Base-by-base conservation (phyloP, 805 yeast species). In the Ogataea henricii region DNA sequence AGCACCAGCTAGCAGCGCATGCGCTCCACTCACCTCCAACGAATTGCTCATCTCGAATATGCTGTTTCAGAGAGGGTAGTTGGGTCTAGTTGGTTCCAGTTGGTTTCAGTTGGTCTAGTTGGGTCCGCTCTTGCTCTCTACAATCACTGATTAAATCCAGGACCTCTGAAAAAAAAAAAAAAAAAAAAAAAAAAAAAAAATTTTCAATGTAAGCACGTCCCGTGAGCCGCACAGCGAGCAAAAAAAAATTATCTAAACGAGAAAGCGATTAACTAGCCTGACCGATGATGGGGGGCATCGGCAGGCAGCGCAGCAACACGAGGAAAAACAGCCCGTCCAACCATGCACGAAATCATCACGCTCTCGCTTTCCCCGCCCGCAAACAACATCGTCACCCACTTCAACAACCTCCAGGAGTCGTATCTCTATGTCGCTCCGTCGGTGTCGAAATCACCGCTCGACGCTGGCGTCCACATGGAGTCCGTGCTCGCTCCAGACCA, bases 351-450 rank as follows among this genome's bases (percentile, higher is more conserved):
- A 59, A 70, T 87, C 0, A 63, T 92, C n/a, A 85, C 81, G 10
- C 52, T 90, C 0, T 83, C 95, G 3, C 69, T 81, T 4, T 87
- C 96, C 0, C 91, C 87, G 9, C 60, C 73, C 17, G 77, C 96
- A 0, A 88, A 88, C 57, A 92, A 87, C 63, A 64, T 88, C n/a
- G 64, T 79, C 2, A 78, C 96, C 0, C 96, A 89, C 57, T 84
- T 88, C 61, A 88, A 83, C 71, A 92, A 94, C 59, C 66, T 78
- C 10, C 96, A 89, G 64, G 96, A 89, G 47, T 66, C 79, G 8
- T 82, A 80, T 58, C 74, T 85, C 37, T 82, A 81, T 25, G 85
- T 77, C 60, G 63, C 64, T n/a, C 60, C 62, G 30, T 58, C 63
- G 7, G 50, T 51, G 35, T 50, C 54, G 10, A 46, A 58, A 36